Conservation (phyloP, 2,329 filamentous ascomycete genomes). For the Ophiostoma sp. region DNA sequence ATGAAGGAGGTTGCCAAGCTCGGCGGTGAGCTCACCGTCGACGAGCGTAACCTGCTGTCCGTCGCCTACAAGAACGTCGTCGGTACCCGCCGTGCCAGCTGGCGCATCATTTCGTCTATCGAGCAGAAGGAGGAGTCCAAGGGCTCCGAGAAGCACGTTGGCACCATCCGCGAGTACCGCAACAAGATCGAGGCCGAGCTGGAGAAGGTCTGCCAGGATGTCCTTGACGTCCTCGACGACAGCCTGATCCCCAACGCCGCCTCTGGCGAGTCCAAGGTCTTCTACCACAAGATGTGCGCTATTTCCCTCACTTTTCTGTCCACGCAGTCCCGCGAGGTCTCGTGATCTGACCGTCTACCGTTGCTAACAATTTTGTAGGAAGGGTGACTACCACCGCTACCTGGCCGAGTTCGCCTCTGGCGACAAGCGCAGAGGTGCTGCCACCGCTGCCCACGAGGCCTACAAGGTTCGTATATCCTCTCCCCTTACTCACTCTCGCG, state of each 20-base stretch:
- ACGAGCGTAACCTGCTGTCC: constrained; percentile 97
- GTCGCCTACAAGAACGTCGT: constrained; percentile 99
- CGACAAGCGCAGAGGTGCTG: constrained; percentile 90
- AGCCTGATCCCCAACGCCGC: constrained; percentile 91
- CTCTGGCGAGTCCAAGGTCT: constrained; percentile 97
- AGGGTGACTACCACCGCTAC: constrained; percentile 99
- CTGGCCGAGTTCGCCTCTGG: constrained; percentile 93
- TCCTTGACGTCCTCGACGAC: constrained; percentile 88
- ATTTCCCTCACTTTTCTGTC: too few relatives aligned
- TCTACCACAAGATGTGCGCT: constrained; percentile 96
- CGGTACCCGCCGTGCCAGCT: constrained; percentile 94
- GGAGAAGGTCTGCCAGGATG: constrained; percentile 95
- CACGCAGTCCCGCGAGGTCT: too few relatives aligned
- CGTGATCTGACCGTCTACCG: rapidly evolving
- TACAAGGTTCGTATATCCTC: constrained; percentile 61
- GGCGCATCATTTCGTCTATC: constrained; percentile 99
- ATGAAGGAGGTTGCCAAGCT: constrained; percentile 99
- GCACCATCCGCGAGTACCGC: constrained; percentile 94
- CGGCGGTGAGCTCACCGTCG: constrained; percentile 75
- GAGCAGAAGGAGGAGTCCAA: constrained; percentile 99
- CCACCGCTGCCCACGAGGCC: constrained; percentile 89
- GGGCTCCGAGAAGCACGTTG: constrained; percentile 87
- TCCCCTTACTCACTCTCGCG: background rate
- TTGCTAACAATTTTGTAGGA: constrained; percentile 52
- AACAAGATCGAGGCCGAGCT: constrained; percentile 97